Percentiles rank a stretch among this genome's conserved stretches.
Evolutionary conservation across 495 filamentous ascomycete species (phyloP).

Genomic region (Jackrogersella multiformis): DNA sequence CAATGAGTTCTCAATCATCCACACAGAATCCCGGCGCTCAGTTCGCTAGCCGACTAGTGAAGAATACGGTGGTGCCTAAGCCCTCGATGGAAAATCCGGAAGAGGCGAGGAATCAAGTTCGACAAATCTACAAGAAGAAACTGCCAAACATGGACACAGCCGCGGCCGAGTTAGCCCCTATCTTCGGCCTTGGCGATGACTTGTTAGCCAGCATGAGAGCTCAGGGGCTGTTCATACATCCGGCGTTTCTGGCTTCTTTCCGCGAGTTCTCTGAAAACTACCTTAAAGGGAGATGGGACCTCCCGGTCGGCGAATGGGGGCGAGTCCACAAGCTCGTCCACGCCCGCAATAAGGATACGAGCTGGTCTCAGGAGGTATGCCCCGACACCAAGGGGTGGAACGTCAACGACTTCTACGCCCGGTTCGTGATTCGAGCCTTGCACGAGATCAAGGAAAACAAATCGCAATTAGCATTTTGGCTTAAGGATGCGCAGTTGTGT

Average conservation of each 20-base stretch:
- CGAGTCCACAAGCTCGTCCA: constrained; percentile 11
- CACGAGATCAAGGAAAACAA: constrained; percentile 1
- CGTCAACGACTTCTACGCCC: constrained; percentile 31
- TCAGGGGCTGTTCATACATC: constrained; percentile 33
- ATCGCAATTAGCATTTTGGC: constrained; percentile 22
- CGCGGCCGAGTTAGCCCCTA: constrained; percentile 37
- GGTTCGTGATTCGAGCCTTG: constrained; percentile 24
- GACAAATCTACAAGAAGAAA: constrained; percentile 22
- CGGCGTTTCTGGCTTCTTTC: constrained; percentile 12
- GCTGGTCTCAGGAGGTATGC: not conserved
- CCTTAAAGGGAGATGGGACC: constrained; percentile 20
- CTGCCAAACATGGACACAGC: constrained; percentile 14
- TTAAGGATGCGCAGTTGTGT: not conserved
- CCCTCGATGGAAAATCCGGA: constrained; percentile 24
- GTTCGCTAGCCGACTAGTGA: not conserved
- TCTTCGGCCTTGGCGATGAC: constrained; percentile 44
- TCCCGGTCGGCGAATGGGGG: constrained; percentile 24
- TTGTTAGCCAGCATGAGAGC: constrained; percentile 26
- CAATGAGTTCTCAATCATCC: not conserved
- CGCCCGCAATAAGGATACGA: not conserved
- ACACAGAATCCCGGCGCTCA: not conserved
- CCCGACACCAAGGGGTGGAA: constrained; percentile 3
- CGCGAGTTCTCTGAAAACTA: constrained; percentile 28
- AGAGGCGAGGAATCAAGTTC: constrained; percentile 15
- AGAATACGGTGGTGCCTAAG: not conserved